These are phyloP conservation scores for Parasitella parasitica DNA, from an alignment of 371 early-diverging fungal genomes.

Conservation along the genomic window DNA sequence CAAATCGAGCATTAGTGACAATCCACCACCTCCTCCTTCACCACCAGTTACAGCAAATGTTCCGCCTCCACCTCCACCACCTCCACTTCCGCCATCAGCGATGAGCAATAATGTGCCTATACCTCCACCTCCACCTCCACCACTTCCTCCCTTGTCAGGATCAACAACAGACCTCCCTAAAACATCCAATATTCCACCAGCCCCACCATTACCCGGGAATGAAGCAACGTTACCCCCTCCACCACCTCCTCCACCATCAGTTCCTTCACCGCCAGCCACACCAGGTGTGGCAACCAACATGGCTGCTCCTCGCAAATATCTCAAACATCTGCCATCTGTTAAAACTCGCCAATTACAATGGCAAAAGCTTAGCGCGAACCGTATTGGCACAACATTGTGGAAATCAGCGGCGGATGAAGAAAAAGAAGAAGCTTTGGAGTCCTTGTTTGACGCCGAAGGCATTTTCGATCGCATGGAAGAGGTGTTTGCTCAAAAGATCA, in stretches of 20 bases:
- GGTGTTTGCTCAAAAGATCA: conserved; percentile 73
- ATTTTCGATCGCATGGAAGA: conserved; percentile 72
- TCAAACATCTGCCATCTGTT: conserved; percentile 63
- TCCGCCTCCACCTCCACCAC: conserved; percentile 33
- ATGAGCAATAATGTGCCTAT: background rate
- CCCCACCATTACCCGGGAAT: conserved; percentile 22
- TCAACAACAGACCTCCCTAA: conserved; percentile 16
- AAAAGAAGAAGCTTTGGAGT: conserved; percentile 48
- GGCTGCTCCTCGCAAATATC: conserved; percentile 50
- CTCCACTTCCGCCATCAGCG: conserved; percentile 20
- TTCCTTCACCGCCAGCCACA: conserved; percentile 8
- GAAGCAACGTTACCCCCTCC: conserved; percentile 38
- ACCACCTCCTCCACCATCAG: conserved; percentile 20
- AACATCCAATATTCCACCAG: conserved; percentile 19
- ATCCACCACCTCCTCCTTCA: conserved; percentile 32
- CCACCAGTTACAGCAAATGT: conserved; percentile 1
- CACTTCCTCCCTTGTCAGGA: conserved; percentile 9
- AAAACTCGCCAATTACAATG: conserved; percentile 83
- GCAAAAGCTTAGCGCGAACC: conserved; percentile 76
- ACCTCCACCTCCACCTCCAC: conserved; percentile 46
- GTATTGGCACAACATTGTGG: conserved; percentile 62
- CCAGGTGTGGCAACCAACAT: background rate
- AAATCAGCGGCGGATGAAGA: conserved; percentile 25
- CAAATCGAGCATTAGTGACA: background rate
- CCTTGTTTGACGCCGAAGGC: conserved; percentile 52